Evolutionary conservation across 1,284 basidiomycete species (phyloP), one percentile per base, ranked within the genome.

Genomic region (Phellopilus nigrolimitatus): DNA sequence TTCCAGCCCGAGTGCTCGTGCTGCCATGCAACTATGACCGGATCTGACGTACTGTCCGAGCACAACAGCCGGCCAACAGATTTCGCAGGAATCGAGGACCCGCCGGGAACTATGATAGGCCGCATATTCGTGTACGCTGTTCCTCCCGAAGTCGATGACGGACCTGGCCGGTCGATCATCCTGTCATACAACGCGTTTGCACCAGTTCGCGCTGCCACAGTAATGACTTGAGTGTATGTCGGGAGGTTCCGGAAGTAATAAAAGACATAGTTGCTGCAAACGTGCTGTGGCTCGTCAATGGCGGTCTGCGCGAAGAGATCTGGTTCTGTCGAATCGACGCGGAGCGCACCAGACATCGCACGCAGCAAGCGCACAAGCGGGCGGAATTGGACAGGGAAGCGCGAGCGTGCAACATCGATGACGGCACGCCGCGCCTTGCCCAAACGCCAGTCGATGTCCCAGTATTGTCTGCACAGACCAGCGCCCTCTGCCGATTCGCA

Each of bases 1-100:
- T 81, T 85, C 91, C 91, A 94, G 0, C 87, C 91, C 8, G 84
- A 90, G 61, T 89, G 80, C 34, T 80, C 70, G 55, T 87, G 82
- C 55, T 86, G 74, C 91, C 91, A 95, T n/a, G 77, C 74, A 1
- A 94, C 78, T 7, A 88, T 81, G 37, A 90, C 70, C 7, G 79
- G 73, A 31, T 90, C 88, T 7, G 64, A 53, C 3, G 76, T 79
- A 4, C 79, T 78, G 53, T 90, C 88, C 2, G 79, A 73, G 57
- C 80, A 88, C 30, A 95, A 71, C 36, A 92, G 73, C 9, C 80
- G 78, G 2, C 90, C 92, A 2, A 73, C 68, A 1, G 87, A 83
- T 30, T 80, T 78, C 1, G 78, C 69, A 5, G 84, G 80, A 1
- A 95, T 71, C 13, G 73, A 72, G 1, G 85, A 79, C 1, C 88